These are phyloP conservation scores for Porphyra umbilicalis DNA, from an alignment of 31 red algal genomes.

Conservation along the genomic window DNA sequence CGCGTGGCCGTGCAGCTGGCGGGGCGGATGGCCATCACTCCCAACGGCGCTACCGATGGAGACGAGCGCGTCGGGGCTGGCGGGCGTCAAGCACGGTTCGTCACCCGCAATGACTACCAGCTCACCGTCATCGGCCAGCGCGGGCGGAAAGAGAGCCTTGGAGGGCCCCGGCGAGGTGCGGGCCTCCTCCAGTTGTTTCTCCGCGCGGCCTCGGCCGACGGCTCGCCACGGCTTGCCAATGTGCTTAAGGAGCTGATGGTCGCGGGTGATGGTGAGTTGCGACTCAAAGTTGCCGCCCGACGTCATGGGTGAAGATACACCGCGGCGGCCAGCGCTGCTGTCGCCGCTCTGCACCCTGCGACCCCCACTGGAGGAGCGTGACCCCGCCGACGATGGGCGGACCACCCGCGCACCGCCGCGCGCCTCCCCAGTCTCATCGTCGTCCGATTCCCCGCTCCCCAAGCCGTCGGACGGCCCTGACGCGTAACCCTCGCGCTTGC, in stretches of 20 bases:
- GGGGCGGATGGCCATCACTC: background rate
- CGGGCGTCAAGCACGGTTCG: background rate
- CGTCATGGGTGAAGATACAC: background rate
- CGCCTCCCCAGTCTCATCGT: background rate
- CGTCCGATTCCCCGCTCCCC: background rate
- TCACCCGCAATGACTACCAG: background rate
- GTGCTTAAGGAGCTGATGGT: background rate
- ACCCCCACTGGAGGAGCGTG: background rate
- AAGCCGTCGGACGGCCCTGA: background rate
- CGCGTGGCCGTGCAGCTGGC: background rate
- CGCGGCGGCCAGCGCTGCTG: background rate
- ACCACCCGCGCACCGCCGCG: background rate
- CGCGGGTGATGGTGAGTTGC: background rate
- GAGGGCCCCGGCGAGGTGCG: background rate
- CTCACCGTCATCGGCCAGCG: background rate
- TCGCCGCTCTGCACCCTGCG: background rate
- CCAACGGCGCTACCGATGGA: background rate
- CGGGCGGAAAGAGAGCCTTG: background rate
- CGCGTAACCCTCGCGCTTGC: background rate
- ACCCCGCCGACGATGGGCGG: background rate
- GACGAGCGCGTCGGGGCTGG: background rate
- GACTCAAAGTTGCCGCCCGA: background rate
- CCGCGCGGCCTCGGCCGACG: background rate
- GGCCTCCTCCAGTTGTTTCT: background rate
- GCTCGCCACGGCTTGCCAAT: background rate